Base-by-base conservation (phyloP, 371 early-diverging fungal genomes). In the Mucor saturninus region DNA sequence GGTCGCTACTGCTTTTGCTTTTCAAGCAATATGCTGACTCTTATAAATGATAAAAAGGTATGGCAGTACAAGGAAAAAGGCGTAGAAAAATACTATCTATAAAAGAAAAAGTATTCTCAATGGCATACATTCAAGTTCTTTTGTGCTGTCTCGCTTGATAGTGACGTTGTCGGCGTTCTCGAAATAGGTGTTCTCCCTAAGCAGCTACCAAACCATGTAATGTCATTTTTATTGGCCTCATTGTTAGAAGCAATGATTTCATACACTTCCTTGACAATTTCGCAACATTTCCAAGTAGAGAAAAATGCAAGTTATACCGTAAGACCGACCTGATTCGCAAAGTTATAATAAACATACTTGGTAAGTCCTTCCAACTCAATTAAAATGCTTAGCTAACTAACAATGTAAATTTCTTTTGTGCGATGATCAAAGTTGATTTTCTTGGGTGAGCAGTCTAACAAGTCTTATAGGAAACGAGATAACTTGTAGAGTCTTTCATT, bases 401-500 rank as follows among this genome's bases (percentile, higher is more conserved):
- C 51, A 4, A 57, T 63, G 26, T 57, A 43, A 42, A 63, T 21
- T 4, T 21, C 5, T 15, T 31, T 26, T 32, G 52, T 51, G 5
- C 56, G 49, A 11, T 62, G 4, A 56, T 56, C 56, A 55, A 13
- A 56, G 46, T 48, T 28, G 10, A 54, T 48, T 46, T 38, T 38
- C 29, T 54, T 7, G 3, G 48, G 49, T 45, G 54, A 48, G 13
- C 4, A 13, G 43, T 42, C 62, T 0, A 61, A 0, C 55, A 54
- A 54, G 55, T 54, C 62, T 48, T 54, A 54, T n/a, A 61, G 3
- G 21, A 40, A 38, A 37, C 49, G 28, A 0, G 64, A 59, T 30
- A 64, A 21, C 15, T 64, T 64, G 3, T 29, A 54, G 0, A 64
- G 39, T 13, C 65, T 50, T 64, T 64, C 65, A 5, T 59, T 4